phyloP scores from a whole-genome alignment of 352 stramenopile species.

The Phytophthora pini region DNA sequence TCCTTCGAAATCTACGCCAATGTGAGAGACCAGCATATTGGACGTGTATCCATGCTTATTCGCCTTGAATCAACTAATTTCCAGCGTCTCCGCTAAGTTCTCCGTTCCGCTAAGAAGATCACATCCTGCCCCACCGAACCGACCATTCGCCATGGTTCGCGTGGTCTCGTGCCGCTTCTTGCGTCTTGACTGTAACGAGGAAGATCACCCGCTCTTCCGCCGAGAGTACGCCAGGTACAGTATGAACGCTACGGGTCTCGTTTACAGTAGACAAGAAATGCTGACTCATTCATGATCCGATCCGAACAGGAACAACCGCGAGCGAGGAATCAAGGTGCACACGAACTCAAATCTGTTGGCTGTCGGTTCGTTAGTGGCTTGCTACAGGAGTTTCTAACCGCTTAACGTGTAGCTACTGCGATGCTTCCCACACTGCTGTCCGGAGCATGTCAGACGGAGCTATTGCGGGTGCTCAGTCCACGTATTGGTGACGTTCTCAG shows the following conservation, averaged over 20 bases:
- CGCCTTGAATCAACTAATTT: no score
- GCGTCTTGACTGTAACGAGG: constrained; percentile 25
- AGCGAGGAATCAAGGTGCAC: constrained; percentile 23
- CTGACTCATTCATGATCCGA: neutral
- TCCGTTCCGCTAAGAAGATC: no score
- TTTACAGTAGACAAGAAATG: neutral
- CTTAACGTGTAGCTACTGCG: constrained; percentile 23
- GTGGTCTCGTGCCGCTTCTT: constrained; percentile 21
- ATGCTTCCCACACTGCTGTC: constrained; percentile 57
- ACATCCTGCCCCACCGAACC: neutral
- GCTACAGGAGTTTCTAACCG: no score
- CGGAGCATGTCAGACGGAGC: constrained; percentile 38
- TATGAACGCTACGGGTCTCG: neutral
- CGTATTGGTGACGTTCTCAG: constrained; percentile 28
- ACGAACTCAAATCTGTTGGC: no score
- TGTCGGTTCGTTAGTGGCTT: no score
- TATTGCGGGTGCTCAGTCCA: constrained; percentile 52
- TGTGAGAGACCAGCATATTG: no score
- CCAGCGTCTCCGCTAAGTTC: no score
- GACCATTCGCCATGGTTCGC: constrained; percentile 3
- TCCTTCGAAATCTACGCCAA: no score
- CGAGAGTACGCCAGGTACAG: constrained; percentile 34
- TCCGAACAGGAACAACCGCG: constrained; percentile 21
- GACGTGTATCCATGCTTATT: no score
- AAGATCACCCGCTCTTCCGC: constrained; percentile 34